Conservation (phyloP, 2,329 filamentous ascomycete genomes). For the Cladosporium sp. region DNA sequence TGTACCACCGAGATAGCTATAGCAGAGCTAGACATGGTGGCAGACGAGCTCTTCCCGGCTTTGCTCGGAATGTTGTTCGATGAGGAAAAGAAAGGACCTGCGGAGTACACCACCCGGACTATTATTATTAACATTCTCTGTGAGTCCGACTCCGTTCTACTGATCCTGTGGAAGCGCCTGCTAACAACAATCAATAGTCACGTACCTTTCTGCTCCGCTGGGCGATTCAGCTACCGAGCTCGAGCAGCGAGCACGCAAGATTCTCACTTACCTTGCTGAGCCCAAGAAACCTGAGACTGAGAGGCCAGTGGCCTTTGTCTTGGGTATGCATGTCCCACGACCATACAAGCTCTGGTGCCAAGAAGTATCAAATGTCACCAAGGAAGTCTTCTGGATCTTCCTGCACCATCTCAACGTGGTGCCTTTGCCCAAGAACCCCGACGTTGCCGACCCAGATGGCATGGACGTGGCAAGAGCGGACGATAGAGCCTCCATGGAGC, state of each 20-base stretch:
- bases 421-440: constrained; percentile 49
- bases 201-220: constrained; percentile 69
- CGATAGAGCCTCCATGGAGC: constrained; percentile 13
- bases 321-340: constrained; percentile 80
- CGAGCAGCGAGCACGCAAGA: constrained; percentile 60
- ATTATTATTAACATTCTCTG: constrained; percentile 83
- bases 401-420: constrained; percentile 90
- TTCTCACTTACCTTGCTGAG: constrained; percentile 76
- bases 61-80: constrained; percentile 88
- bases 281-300: constrained; percentile 70
- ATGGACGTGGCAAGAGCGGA: constrained; percentile 20
- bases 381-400: constrained; percentile 99
- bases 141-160: constrained; percentile 22
- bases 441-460: background rate
- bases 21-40: constrained; percentile 74
- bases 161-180: background rate
- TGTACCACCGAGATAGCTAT: constrained; percentile 87
- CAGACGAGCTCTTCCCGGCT: constrained; percentile 77
- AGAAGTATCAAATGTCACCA: constrained; percentile 86
- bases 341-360: constrained; percentile 94
- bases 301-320: constrained; percentile 76
- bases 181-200: constrained; percentile 45
- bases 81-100: constrained; percentile 95
- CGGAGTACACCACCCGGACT: constrained; percentile 89
- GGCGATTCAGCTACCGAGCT: constrained; percentile 43